These are phyloP conservation scores for Tylopilus sp. DNA, from an alignment of 1,284 basidiomycete species.

Conservation along the genomic window DNA sequence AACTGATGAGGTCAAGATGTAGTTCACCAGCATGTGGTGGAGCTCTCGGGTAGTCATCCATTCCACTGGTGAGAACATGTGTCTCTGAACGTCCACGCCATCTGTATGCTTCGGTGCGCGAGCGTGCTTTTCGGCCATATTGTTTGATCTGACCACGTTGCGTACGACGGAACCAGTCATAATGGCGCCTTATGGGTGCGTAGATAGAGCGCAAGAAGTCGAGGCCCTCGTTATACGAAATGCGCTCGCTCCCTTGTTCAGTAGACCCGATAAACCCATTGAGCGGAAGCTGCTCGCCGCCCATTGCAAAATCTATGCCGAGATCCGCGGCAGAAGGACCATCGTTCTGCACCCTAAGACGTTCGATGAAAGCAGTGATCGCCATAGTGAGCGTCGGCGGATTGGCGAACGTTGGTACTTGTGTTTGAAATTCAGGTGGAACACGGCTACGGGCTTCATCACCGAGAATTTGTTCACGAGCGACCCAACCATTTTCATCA, in stretches of 20 bases:
- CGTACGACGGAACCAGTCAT: slow-evolving; percentile 92
- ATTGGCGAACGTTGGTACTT: slow-evolving; percentile 90
- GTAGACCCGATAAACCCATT: slow-evolving; percentile 21
- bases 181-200: slow-evolving; percentile 79
- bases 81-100: slow-evolving; percentile 87
- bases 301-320: slow-evolving; percentile 55
- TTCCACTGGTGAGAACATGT: slow-evolving; percentile 88
- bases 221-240: slow-evolving; percentile 59
- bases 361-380: slow-evolving; percentile 79
- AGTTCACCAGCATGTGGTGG: slow-evolving; percentile 86
- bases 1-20: slow-evolving; percentile 87
- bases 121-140: slow-evolving; percentile 76
- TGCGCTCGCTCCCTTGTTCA: slow-evolving; percentile 43
- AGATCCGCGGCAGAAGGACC: slow-evolving; percentile 57
- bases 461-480: slow-evolving; percentile 89
- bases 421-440: slow-evolving; percentile 83
- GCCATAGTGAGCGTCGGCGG: slow-evolving; percentile 92
- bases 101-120: slow-evolving; percentile 84
- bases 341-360: slow-evolving; percentile 48
- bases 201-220: slow-evolving; percentile 78
- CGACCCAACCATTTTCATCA: slow-evolving; percentile 93
- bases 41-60: slow-evolving; percentile 92
- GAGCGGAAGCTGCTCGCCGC: slow-evolving; percentile 45
- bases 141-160: slow-evolving; percentile 91
- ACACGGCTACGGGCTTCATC: slow-evolving; percentile 93